A percentile compares a stretch with the other conserved stretches of the same genome.
Evolutionary conservation across 192 early-diverging fungal genomes (phyloP).

Genomic region (Helicostylum pulchrum): DNA sequence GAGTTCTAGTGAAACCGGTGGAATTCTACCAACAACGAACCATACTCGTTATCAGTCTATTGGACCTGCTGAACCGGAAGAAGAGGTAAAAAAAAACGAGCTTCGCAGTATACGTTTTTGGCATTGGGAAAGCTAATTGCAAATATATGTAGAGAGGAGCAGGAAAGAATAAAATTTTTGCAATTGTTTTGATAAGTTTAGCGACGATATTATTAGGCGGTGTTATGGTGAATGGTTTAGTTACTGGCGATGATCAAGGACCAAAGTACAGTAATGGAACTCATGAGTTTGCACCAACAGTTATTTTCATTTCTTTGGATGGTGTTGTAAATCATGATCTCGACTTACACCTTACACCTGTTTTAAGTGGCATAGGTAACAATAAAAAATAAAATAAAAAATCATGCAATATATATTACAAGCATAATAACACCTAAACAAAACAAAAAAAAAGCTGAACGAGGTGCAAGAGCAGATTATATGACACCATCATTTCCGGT

Average conservation of each 20-base stretch:
- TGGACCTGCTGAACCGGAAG: slow-evolving; percentile 7
- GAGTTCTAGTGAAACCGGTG: neutral
- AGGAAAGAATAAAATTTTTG: neutral
- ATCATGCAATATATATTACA: neutral
- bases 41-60: slow-evolving; percentile 12
- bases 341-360: slow-evolving; percentile 69
- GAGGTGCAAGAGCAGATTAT: slow-evolving; percentile 54
- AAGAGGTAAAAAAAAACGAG: neutral
- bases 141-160: neutral
- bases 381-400: slow-evolving; percentile 42
- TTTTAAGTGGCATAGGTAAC: slow-evolving; percentile 60
- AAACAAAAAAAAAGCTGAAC: slow-evolving; percentile 24
- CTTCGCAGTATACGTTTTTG: too few species aligned
- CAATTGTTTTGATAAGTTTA: neutral
- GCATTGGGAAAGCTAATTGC: neutral
- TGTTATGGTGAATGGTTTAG: too few species aligned
- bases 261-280: slow-evolving; percentile 65
- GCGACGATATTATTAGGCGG: neutral
- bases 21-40: slow-evolving; percentile 2
- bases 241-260: neutral
- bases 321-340: slow-evolving; percentile 85
- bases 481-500: slow-evolving; percentile 74
- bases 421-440: neutral
- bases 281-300: slow-evolving; percentile 60
- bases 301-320: slow-evolving; percentile 84